These are phyloP conservation scores for Eragrostis curvula DNA, from an alignment of 176 grass and related monocot genomes.

Conservation along the genomic window DNA sequence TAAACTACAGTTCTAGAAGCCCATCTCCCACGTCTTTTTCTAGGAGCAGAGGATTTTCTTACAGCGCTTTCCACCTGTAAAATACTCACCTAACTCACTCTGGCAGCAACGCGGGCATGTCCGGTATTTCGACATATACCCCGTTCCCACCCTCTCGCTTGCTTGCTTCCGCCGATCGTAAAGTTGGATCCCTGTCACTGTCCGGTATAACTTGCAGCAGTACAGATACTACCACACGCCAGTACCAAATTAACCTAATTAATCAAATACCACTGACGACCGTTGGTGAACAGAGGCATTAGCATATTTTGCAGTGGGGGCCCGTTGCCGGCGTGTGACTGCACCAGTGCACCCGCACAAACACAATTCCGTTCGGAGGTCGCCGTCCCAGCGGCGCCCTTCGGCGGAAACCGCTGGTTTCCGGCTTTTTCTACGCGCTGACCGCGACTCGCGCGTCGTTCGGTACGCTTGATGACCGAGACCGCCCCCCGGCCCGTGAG, in stretches of 20 bases:
- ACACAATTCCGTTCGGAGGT: conserved; percentile 4
- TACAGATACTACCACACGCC: background rate
- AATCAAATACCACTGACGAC: background rate
- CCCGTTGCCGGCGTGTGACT: background rate
- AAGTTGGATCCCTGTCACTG: background rate
- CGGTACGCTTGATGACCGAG: conserved; percentile 40
- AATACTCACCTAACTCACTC: conserved; percentile 7
- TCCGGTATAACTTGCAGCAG: background rate
- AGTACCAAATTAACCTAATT: background rate
- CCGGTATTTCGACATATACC: background rate
- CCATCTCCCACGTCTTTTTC: background rate
- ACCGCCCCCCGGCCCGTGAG: background rate
- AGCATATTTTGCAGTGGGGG: background rate
- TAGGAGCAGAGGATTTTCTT: background rate
- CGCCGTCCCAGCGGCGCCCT: background rate
- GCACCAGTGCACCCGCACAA: background rate
- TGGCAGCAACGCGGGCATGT: background rate
- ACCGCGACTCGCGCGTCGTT: conserved; percentile 22
- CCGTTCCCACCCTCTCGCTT: background rate
- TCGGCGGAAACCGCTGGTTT: background rate
- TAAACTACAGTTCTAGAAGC: conserved; percentile 41
- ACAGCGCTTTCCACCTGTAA: background rate
- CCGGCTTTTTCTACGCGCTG: background rate
- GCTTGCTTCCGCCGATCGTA: background rate
- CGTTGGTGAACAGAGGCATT: background rate